Conservation (phyloP, 352 stramenopile genomes). For the Phytopythium cucurbitacearum region DNA sequence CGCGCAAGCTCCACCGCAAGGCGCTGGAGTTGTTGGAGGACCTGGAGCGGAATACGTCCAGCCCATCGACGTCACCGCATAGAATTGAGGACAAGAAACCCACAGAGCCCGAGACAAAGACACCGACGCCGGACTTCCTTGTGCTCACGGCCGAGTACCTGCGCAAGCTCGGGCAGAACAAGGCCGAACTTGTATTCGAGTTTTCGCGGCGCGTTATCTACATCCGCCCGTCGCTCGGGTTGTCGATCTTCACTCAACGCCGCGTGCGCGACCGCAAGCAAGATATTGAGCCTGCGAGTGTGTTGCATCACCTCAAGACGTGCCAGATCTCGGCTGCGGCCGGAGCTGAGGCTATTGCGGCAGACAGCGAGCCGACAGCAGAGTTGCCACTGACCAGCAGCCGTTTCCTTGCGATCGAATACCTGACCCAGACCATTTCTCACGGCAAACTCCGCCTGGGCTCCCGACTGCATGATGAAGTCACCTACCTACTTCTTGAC, state of each 20-base stretch:
- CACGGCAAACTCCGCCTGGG: conserved; percentile 23
- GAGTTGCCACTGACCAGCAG: conserved; percentile 50
- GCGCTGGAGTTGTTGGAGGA: conserved; percentile 79
- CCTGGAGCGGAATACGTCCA: conserved; percentile 49
- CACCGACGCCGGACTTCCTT: conserved; percentile 43
- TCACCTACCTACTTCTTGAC: conserved; percentile 74
- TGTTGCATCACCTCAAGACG: conserved; percentile 69
- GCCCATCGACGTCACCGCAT: conserved; percentile 8
- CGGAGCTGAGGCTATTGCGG: not conserved
- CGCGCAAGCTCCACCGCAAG: conserved; percentile 70
- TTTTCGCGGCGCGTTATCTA: conserved; percentile 72
- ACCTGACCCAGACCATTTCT: conserved; percentile 71
- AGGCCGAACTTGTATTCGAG: conserved; percentile 72
- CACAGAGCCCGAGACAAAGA: not conserved
- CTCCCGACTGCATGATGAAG: conserved; percentile 69
- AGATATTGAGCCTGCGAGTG: conserved; percentile 59
- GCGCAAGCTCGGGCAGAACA: conserved; percentile 51
- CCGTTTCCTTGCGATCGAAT: conserved; percentile 73
- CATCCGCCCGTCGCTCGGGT: conserved; percentile 41
- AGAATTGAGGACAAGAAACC: conserved; percentile 1
- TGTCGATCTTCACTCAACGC: conserved; percentile 80
- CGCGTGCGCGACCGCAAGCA: conserved; percentile 33
- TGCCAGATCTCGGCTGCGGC: conserved; percentile 28
- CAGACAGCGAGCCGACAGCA: not conserved
- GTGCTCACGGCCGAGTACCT: conserved; percentile 66